Evolutionary conservation across 2,329 filamentous ascomycete species (phyloP).

Genomic region (Colletotrichum liriopes): DNA sequence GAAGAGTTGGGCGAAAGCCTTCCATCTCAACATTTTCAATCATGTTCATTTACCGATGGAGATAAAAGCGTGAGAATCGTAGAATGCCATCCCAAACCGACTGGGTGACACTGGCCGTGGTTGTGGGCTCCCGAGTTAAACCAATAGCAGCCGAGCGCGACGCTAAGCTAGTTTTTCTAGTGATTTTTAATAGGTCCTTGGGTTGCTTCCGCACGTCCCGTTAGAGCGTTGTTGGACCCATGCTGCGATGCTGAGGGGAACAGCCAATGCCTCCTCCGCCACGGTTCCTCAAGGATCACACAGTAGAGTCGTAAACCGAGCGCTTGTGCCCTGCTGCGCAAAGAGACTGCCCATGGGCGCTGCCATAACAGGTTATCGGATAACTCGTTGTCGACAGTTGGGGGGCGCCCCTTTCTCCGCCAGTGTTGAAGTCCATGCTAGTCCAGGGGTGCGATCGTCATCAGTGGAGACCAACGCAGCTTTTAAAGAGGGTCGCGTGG

Average conservation of each 20-base stretch:
- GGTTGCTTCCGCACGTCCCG: neutral
- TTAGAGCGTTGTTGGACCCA: neutral
- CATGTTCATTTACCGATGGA: neutral
- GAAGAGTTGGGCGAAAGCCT: too few species aligned
- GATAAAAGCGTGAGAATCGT: neutral
- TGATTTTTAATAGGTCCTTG: neutral
- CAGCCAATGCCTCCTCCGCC: neutral
- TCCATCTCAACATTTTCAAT: too few species aligned
- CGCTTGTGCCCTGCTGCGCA: neutral
- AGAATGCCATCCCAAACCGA: neutral
- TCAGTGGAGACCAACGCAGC: neutral
- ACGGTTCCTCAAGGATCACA: neutral
- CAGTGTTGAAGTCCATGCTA: neutral
- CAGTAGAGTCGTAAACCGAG: neutral
- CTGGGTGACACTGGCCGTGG: neutral
- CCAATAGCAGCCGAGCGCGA: neutral
- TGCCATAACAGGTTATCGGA: neutral
- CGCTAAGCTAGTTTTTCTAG: neutral
- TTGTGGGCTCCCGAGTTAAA: neutral
- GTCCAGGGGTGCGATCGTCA: neutral
- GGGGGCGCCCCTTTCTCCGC: neutral
- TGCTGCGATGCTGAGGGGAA: neutral
- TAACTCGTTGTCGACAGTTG: neutral
- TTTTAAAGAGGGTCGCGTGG: constrained; percentile 1
- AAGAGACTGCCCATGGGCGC: neutral